Evolutionary conservation across 768 basidiomycete genomes (phyloP).

Genomic region (Lyophyllum decastes): DNA sequence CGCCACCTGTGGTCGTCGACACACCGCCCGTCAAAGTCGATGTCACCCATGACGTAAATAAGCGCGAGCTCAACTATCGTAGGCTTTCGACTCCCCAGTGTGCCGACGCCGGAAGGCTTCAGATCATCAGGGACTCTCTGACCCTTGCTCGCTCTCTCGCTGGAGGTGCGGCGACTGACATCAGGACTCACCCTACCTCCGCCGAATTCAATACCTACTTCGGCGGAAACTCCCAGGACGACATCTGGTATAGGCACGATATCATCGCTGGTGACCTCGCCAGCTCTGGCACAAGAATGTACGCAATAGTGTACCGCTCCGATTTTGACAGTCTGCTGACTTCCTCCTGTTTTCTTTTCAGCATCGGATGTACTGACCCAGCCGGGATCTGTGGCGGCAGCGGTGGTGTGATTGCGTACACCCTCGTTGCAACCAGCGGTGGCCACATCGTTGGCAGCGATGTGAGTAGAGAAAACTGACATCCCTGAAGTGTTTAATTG

Average conservation of each 20-base stretch:
- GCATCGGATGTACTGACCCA: slow-evolving; percentile 10
- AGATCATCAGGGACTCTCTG: slow-evolving; percentile 3
- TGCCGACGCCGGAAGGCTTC: neutral
- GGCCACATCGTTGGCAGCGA: slow-evolving; percentile 2
- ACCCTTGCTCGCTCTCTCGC: slow-evolving; percentile 5
- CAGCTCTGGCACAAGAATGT: slow-evolving; percentile 8
- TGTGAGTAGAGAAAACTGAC: neutral
- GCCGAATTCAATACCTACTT: slow-evolving; percentile 7
- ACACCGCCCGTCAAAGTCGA: neutral
- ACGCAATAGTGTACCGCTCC: neutral
- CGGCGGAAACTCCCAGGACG: slow-evolving; percentile 3
- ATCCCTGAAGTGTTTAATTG: neutral
- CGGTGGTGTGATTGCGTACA: slow-evolving; percentile 11
- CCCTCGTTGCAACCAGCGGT: neutral
- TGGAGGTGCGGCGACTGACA: slow-evolving; percentile 5
- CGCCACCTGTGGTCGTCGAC: neutral
- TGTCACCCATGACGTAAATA: slow-evolving; percentile 4
- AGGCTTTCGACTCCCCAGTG: slow-evolving; percentile 3
- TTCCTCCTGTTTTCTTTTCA: neutral
- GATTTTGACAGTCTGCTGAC: neutral
- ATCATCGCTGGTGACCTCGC: slow-evolving; percentile 11
- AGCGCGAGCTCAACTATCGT: slow-evolving; percentile 1
- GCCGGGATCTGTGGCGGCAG: neutral
- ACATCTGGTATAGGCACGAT: slow-evolving; percentile 7
- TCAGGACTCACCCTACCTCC: slow-evolving; percentile 6